Base-by-base conservation (phyloP, 1,139 yeast genomes). In the Hyphopichia burtonii region DNA sequence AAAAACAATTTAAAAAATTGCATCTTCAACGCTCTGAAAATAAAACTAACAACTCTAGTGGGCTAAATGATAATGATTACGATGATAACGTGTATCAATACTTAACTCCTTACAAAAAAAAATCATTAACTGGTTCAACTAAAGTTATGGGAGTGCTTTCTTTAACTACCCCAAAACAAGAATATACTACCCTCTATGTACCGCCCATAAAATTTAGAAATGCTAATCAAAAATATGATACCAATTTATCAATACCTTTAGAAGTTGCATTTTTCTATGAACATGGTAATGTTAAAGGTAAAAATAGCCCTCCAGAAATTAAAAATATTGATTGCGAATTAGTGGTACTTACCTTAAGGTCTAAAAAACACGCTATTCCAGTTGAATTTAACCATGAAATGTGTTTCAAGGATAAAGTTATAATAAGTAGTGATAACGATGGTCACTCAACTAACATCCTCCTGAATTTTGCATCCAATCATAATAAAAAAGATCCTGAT, bases 341-440 rank as follows among this genome's bases (percentile, higher is more conserved):
- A 39, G 66, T 66, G 16, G 68, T 58, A 2, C 58, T 65, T n/a
- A 68, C 76, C 1, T 54, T 70, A 8, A 52, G 66, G 37, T 66
- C 76, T 1, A 57, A 55, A 16, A 68, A 63, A 40, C 58, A 70
- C 40, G 57, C 55, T 4, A 65, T 73, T 6, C 78, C 78, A 0
- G 56, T 72, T 4, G 77, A 72, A 40, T 56, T 73, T 44, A 66
- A 65, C 41, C 73, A 69, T 42, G 76, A 69, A 22, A 61, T 71
- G 63, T 66, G 70, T 44, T 66, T 70, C 48, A 47, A 53, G 15
- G 65, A 61, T 36, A 57, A 61, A 18, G 55, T 54, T 33, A 48
- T 56, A 27, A 57, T 62, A 7, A 62, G 58, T 10, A 43, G 44
- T 18, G 22, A 27, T 28, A 19, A 6, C 8, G 22, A 12, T 14